phyloP scores from a whole-genome alignment of 208 protist genomes.

The Leishmania aethiopica region DNA sequence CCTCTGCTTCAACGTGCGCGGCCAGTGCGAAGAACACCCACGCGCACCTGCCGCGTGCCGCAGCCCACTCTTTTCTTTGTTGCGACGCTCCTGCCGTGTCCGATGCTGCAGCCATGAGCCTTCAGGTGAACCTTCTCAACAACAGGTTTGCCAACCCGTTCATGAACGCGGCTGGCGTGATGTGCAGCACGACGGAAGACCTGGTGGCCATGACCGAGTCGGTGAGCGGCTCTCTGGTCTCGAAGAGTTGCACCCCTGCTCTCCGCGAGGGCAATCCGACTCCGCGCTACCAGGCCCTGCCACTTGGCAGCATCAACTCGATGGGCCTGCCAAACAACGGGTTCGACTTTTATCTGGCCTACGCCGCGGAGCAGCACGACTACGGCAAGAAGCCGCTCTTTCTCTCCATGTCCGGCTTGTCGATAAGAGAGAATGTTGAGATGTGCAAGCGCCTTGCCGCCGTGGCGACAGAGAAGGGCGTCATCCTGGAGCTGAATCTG shows the following conservation, averaged over 20 bases:
- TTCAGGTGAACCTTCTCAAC: conserved; percentile 63
- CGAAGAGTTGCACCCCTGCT: conserved; percentile 86
- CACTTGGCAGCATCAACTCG: conserved; percentile 88
- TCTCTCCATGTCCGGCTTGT: conserved; percentile 84
- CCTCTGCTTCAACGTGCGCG: background rate
- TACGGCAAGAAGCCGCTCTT: conserved; percentile 83
- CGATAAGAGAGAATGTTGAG: conserved; percentile 69
- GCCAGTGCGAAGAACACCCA: background rate
- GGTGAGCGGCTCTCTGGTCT: conserved; percentile 69
- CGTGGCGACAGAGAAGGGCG: conserved; percentile 58
- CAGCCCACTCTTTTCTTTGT: background rate
- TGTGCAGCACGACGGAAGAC: conserved; percentile 74
- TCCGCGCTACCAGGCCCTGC: conserved; percentile 72
- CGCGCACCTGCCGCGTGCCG: background rate
- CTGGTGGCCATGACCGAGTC: conserved; percentile 60
- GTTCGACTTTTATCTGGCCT: conserved; percentile 81
- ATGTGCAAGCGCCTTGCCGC: conserved; percentile 65
- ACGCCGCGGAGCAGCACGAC: conserved; percentile 55
- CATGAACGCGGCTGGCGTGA: conserved; percentile 89
- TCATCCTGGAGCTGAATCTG: conserved; percentile 86
- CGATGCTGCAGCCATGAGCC: conserved; percentile 47
- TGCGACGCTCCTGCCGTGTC: background rate
- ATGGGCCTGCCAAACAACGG: conserved; percentile 90
- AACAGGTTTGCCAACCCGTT: conserved; percentile 80
- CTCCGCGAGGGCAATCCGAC: conserved; percentile 78